Evolutionary conservation across 345 rosid genomes (phyloP).

Genomic region (Pseudoturritis turrita): DNA sequence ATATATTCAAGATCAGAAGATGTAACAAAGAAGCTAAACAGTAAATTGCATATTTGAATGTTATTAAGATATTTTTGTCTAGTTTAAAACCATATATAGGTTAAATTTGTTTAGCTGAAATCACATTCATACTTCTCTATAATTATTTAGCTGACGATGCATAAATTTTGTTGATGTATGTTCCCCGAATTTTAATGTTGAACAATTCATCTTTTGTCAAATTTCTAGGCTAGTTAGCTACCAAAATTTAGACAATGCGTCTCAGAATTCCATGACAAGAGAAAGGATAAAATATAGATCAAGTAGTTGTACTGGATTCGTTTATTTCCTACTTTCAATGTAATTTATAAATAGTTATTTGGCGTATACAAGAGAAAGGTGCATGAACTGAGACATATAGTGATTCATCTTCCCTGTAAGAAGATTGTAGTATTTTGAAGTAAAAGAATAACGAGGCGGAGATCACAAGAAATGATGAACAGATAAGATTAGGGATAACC

Average conservation of each 20-base stretch:
- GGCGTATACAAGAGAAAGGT: not conserved
- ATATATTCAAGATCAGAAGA: too few species aligned
- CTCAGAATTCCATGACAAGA: not conserved
- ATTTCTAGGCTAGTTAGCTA: not conserved
- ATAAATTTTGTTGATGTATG: not conserved
- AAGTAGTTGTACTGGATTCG: conserved; percentile 11
- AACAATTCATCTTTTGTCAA: not conserved
- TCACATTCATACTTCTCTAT: too few species aligned
- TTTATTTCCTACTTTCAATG: not conserved
- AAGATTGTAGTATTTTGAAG: not conserved
- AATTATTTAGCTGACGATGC: not conserved
- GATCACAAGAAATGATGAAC: conserved; percentile 9
- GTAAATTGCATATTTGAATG: too few species aligned
- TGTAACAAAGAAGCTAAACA: too few species aligned
- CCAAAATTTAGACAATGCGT: not conserved
- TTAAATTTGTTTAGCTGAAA: too few species aligned
- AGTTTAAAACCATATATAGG: too few species aligned
- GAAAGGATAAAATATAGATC: not conserved
- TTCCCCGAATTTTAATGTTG: not conserved
- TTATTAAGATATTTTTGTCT: too few species aligned
- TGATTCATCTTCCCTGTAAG: not conserved
- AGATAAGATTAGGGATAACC: not conserved
- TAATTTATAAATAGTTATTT: not conserved
- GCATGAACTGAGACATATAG: conserved; percentile 19
- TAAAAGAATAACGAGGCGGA: not conserved